Percentiles rank a stretch among this genome's conserved stretches.
Evolutionary conservation across 495 filamentous ascomycete species (phyloP).

Genomic region (Annulohypoxylon stygium): DNA sequence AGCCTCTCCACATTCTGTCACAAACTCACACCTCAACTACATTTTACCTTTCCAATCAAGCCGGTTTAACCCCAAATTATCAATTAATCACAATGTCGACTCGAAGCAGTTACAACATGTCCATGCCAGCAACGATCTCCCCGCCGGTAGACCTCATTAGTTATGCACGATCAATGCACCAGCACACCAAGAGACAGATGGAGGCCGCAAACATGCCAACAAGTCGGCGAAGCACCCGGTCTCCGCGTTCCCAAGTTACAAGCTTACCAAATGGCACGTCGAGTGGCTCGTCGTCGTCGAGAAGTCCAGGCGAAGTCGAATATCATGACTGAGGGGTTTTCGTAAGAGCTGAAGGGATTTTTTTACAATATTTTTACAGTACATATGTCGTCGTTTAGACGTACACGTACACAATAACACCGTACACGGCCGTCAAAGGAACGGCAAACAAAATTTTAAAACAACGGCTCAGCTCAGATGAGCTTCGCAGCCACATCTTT

Average conservation of each 20-base stretch:
- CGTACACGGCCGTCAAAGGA: neutral
- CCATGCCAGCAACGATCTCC: constrained; percentile 54
- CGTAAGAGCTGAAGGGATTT: neutral
- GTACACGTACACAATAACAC: constrained; percentile 21
- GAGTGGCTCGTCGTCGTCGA: constrained; percentile 19
- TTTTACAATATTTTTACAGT: neutral
- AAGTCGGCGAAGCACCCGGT: constrained; percentile 33
- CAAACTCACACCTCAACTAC: neutral
- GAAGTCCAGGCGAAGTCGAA: constrained; percentile 35
- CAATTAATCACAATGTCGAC: constrained; percentile 53
- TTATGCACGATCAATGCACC: constrained; percentile 63
- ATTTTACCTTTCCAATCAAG: constrained; percentile 28
- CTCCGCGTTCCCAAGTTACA: constrained; percentile 38
- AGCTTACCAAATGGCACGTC: constrained; percentile 55
- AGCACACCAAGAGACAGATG: constrained; percentile 67
- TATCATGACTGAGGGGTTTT: constrained; percentile 39
- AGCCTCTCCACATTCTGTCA: neutral
- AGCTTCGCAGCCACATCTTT: constrained; percentile 8
- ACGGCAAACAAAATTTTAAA: constrained; percentile 6
- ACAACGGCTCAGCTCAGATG: constrained; percentile 8
- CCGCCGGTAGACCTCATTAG: constrained; percentile 59
- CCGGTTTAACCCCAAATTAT: constrained; percentile 26
- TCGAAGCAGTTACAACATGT: constrained; percentile 47
- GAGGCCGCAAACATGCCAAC: constrained; percentile 55
- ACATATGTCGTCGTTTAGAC: constrained; percentile 10